Evolutionary conservation across 2,329 filamentous ascomycete species (phyloP), one percentile per base, ranked within the genome.

Genomic region (Colletotrichum cereale): DNA sequence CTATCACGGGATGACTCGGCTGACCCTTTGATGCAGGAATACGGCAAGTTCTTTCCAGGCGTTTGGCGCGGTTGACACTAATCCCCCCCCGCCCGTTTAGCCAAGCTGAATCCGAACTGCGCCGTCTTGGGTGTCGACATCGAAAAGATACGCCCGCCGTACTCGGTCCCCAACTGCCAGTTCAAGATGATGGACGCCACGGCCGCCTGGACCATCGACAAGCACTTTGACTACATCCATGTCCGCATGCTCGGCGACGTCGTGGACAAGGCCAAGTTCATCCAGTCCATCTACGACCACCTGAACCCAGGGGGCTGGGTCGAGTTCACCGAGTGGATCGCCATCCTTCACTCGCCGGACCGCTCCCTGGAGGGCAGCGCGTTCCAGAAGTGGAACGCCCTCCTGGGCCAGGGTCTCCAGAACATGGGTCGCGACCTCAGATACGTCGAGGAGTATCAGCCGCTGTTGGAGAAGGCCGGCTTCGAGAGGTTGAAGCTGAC

Each of bases 241-340:
- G 76, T 79, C 12, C 79, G 79, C 52, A 79, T 78, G 67, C 71
- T 80, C 21, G 79, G 78, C 24, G 78, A 80, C 55, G 48, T 80
- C 40, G 70, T 75, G 21, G 66, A 73, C 18, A 77, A 79, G 66
- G 73, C 66, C 18, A 74, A 73, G 38, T 69, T 79, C 6, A 71
- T 82, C 21, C 76, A 77, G 50, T 72, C 74, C 1, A 77, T 80
- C 40, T 80, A 77, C 64, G 75, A 81, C 52, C 76, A 79, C 63
- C 75, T 82, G 7, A 74, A 61, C 26, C 69, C 69, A 8, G 69
- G 69, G 1, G 69, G 69, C 31, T 72, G 69, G 69, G 69, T 65
- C 61, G 80, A 82, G 74, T 79, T 81, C 67, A 80, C 79, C 36
- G 80, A 82, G 73, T 81, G 78, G 78, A 73, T 78, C 36, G 74